Evolutionary conservation across 495 filamentous ascomycete genomes (phyloP), one percentile per base, ranked within the genome.

Genomic region (Penicillium soppii): DNA sequence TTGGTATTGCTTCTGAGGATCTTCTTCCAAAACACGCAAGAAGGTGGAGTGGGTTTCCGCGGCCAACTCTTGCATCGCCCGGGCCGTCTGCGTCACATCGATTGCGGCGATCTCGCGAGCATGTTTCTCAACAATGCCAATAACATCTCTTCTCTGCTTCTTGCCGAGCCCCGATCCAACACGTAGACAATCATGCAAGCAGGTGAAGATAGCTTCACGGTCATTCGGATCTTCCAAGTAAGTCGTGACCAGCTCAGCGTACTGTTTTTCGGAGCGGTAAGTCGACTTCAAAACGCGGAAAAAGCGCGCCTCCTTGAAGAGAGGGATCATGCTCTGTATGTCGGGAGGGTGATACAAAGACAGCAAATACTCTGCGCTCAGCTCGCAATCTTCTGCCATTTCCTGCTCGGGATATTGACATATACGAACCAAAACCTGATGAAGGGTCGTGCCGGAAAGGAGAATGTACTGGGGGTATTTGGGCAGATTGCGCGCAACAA

Each of bases 391-490:
- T 38, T 96, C 92, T 16, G 87, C 86, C 59, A 97, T 78, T 50
- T 94, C 91, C 29, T 77, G 73, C 6, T 81, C 83, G 2, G 94
- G 90, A 57, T 88, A 95, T 52, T 85, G 79, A 72, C 94, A 98
- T 29, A 98, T 75, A 6, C 90, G 88, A 7, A 82, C 73, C 35
- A 98, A 75, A 30, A 96, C 85, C 37, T 84, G 85, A 57, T 92
- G 87, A 1, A 97, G 77, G 7, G 87, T 86, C 7, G 88, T 88
- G 42, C 91, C 94, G 0, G 94, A 84, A 50, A 98, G 82, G 26
- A 96, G 79, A 56, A 98, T 88, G 59, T 95, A 96, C 65, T 97
- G 92, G 5, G 90, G 91, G 63, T 95, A 98, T 69, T 97, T 98
- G 2, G 94, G 90, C 13, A 97, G 78, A 59, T 95, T 98, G 49